phyloP scores from a whole-genome alignment of 257 asterid genomes.

The Penstemon barbatus region DNA sequence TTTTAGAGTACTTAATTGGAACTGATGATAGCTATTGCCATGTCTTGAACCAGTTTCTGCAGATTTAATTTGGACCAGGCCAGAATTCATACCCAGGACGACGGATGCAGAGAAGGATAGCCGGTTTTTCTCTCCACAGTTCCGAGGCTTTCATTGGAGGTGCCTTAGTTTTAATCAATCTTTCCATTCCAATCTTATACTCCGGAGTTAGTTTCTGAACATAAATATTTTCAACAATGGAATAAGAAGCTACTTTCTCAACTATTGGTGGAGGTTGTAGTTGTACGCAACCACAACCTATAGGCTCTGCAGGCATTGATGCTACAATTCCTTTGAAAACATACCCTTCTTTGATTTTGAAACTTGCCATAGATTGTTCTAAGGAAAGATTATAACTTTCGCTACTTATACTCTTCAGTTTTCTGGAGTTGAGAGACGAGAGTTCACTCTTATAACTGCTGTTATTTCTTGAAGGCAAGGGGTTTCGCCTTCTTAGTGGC shows the following conservation, averaged over 20 bases:
- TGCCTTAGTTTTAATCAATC: conserved; percentile 59
- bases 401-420: conserved; percentile 33
- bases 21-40: background rate
- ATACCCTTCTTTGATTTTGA: conserved; percentile 66
- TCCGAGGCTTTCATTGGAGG: conserved; percentile 78
- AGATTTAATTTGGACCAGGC: background rate
- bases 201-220: conserved; percentile 74
- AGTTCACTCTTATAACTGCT: conserved; percentile 42
- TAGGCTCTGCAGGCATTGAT: conserved; percentile 65
- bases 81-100: conserved; percentile 66
- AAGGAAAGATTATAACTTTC: conserved; percentile 35
- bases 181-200: conserved; percentile 68
- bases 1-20: background rate
- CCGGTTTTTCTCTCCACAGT: conserved; percentile 72
- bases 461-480: conserved; percentile 40
- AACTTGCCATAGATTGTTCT: conserved; percentile 66
- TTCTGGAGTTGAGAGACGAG: conserved; percentile 38
- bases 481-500: conserved; percentile 41
- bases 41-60: background rate
- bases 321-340: conserved; percentile 74
- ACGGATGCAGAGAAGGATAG: conserved; percentile 77
- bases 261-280: conserved; percentile 62
- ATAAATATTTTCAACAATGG: conserved; percentile 56
- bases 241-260: conserved; percentile 68
- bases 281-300: conserved; percentile 75